Conservation (phyloP, 148 eudicot genomes). For the Euryodendron excelsum region DNA sequence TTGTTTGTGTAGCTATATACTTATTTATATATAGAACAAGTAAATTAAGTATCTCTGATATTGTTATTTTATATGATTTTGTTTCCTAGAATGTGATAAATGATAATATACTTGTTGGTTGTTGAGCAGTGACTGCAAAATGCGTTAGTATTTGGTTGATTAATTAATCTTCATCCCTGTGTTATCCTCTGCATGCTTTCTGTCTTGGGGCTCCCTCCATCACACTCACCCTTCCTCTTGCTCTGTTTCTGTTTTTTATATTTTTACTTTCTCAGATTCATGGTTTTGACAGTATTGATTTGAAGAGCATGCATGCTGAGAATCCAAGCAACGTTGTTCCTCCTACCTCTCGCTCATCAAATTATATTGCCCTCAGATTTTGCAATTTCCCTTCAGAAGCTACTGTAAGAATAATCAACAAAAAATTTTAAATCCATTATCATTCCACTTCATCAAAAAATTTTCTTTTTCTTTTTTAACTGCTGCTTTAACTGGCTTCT, state of each 20-base stretch:
- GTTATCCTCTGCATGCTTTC: constrained; percentile 1
- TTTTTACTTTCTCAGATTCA: constrained; percentile 64
- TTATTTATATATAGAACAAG: too few species aligned
- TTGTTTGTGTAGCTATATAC: not conserved
- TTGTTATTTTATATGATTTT: not conserved
- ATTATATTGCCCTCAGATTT: constrained; percentile 77
- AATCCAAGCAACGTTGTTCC: constrained; percentile 61
- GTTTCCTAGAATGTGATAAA: not conserved
- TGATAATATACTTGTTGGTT: not conserved
- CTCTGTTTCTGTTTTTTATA: constrained; percentile 30
- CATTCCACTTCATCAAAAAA: not conserved
- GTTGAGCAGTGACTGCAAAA: not conserved
- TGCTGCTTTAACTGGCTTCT: not conserved
- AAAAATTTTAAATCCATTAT: not conserved
- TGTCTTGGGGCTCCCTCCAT: constrained; percentile 23
- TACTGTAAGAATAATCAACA: constrained; percentile 44
- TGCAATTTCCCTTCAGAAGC: constrained; percentile 36
- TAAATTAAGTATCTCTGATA: not conserved
- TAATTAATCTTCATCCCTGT: constrained; percentile 3
- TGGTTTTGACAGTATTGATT: constrained; percentile 92
- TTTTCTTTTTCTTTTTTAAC: not conserved
- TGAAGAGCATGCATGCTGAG: constrained; percentile 90
- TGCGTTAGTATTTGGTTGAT: not conserved
- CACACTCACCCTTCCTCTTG: constrained; percentile 34
- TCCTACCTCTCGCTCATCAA: constrained; percentile 76